Percentiles rank a stretch among this genome's conserved stretches.
Conservation (phyloP, 305 asterid genomes). For the Fraxinus floribunda region DNA sequence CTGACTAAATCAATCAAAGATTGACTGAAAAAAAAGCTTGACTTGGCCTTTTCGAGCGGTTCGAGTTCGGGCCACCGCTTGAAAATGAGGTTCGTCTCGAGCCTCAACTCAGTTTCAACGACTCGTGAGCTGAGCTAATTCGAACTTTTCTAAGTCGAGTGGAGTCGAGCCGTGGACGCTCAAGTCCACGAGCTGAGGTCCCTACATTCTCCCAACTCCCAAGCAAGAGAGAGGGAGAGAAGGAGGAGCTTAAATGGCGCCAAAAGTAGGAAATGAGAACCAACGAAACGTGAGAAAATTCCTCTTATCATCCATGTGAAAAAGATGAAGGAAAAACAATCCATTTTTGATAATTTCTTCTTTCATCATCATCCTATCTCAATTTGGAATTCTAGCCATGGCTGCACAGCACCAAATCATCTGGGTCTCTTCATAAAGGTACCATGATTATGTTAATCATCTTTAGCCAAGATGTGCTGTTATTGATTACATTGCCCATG, state of each 20-base stretch:
- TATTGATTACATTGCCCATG: not conserved
- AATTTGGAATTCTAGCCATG: constrained; percentile 25
- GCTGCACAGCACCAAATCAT: constrained; percentile 23
- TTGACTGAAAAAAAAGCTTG: no score
- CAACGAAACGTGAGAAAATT: not conserved
- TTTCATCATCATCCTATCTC: constrained; percentile 12
- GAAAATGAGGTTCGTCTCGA: no score
- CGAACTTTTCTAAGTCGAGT: no score
- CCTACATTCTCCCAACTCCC: not conserved
- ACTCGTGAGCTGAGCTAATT: no score
- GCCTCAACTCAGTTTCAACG: no score
- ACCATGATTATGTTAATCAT: not conserved
- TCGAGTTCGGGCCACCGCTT: no score
- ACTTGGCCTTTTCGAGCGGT: no score
- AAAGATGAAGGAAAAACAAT: not conserved
- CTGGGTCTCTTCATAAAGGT: constrained; percentile 2
- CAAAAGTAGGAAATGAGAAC: constrained; percentile 24
- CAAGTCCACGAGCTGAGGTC: no score
- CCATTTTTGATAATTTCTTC: not conserved
- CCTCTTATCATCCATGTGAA: not conserved
- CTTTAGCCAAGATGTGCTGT: not conserved
- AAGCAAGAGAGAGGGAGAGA: not conserved
- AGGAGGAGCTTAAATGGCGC: constrained; percentile 22
- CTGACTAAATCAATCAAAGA: no score
- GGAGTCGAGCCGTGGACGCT: no score